Evolutionary conservation across 164 flowering plant genomes (phyloP).

Genomic region (Paratinospora sagittata): DNA sequence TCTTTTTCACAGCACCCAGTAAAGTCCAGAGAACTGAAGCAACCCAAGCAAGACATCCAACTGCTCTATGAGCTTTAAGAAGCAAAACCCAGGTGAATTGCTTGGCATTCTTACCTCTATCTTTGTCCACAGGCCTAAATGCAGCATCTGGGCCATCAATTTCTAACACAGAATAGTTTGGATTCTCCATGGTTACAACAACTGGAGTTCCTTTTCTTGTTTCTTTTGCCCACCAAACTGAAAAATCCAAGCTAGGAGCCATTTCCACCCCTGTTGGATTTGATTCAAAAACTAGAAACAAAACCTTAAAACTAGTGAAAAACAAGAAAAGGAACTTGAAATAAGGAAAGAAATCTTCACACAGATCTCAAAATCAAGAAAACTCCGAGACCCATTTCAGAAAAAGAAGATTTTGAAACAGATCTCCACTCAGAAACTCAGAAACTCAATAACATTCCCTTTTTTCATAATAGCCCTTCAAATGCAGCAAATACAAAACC

Average conservation of each 20-base stretch:
- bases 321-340: neutral
- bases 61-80: slow-evolving; percentile 68
- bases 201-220: slow-evolving; percentile 58
- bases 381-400: slow-evolving; percentile 24
- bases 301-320: slow-evolving; percentile 2
- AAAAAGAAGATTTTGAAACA: slow-evolving; percentile 5
- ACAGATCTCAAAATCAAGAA: slow-evolving; percentile 29
- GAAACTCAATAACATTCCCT: slow-evolving; percentile 9
- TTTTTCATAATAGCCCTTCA: slow-evolving; percentile 18
- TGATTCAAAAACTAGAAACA: slow-evolving; percentile 5
- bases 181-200: slow-evolving; percentile 81
- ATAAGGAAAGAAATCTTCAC: too few relatives aligned
- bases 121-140: slow-evolving; percentile 56
- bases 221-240: slow-evolving; percentile 52
- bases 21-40: slow-evolving; percentile 54
- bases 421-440: slow-evolving; percentile 16
- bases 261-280: slow-evolving; percentile 21
- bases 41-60: slow-evolving; percentile 62
- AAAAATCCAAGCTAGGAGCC: slow-evolving; percentile 63
- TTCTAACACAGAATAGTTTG: slow-evolving; percentile 65
- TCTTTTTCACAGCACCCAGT: slow-evolving; percentile 53
- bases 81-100: slow-evolving; percentile 81
- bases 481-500: slow-evolving; percentile 25
- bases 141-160: slow-evolving; percentile 61
- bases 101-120: slow-evolving; percentile 70